Conservation (phyloP, 495 filamentous ascomycete genomes). For the Penicillium samsonianum region DNA sequence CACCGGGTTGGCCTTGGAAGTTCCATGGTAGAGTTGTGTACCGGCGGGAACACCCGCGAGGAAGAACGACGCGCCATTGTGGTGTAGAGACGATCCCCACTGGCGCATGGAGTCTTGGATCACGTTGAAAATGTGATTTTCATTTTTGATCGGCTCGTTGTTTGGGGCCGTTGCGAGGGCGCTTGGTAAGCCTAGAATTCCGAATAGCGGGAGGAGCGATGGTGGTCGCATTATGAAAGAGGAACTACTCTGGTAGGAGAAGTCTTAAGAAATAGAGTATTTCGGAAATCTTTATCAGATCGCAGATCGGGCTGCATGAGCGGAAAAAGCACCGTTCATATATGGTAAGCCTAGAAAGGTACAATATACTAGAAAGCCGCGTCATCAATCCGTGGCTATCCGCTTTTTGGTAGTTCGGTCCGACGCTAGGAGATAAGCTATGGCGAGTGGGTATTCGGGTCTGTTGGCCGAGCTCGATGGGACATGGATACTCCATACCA, state of each 20-base stretch:
- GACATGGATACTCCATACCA: no score
- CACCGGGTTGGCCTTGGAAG: constrained; percentile 35
- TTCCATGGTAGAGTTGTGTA: constrained; percentile 66
- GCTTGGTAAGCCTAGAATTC: constrained; percentile 13
- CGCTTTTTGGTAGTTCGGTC: constrained; percentile 2
- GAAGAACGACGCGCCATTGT: constrained; percentile 70
- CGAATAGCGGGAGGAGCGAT: constrained; percentile 15
- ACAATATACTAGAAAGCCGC: constrained; percentile 2
- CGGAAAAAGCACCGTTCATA: neutral
- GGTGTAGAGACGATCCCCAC: constrained; percentile 67
- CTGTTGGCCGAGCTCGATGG: no score
- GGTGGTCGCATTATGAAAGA: constrained; percentile 16
- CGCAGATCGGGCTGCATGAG: neutral
- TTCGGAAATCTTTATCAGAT: constrained; percentile 6
- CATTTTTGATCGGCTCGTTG: constrained; percentile 35
- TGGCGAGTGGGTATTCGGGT: neutral
- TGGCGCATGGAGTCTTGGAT: constrained; percentile 68
- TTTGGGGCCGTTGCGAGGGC: neutral
- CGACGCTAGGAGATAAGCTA: constrained; percentile 14
- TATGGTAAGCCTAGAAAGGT: neutral
- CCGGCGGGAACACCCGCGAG: constrained; percentile 57
- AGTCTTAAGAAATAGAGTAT: no score
- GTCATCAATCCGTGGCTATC: constrained; percentile 2
- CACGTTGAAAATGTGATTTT: constrained; percentile 65
- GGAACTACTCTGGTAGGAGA: no score